Percentiles rank a stretch among this genome's conserved stretches.
Conservation (phyloP, 306 rosid species). For the Acacia crassicarpa region DNA sequence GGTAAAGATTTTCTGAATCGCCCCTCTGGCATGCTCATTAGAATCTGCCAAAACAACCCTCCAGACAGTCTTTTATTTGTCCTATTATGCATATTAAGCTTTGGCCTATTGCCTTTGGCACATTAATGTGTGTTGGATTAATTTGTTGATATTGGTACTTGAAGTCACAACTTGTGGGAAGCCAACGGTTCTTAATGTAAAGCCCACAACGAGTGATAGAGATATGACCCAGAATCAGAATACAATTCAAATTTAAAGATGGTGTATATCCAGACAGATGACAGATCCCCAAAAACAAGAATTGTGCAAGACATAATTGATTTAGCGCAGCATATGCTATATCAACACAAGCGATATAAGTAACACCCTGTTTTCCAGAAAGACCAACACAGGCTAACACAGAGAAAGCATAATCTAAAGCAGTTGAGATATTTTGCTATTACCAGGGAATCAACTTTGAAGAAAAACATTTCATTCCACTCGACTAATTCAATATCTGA, state of each 20-base stretch:
- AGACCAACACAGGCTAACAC: slow-evolving; percentile 5
- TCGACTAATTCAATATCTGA: slow-evolving; percentile 67
- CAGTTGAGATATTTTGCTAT: slow-evolving; percentile 28
- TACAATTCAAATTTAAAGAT: neutral
- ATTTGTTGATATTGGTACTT: neutral
- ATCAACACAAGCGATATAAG: neutral
- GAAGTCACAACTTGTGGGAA: neutral
- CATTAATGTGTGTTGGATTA: neutral
- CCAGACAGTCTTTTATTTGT: neutral
- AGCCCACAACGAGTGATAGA: neutral
- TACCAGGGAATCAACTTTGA: slow-evolving; percentile 90
- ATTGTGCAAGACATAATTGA: neutral
- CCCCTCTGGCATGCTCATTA: neutral
- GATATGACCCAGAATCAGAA: neutral
- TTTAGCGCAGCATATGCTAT: neutral
- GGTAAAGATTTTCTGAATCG: neutral
- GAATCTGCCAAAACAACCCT: neutral
- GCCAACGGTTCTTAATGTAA: neutral
- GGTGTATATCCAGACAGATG: neutral
- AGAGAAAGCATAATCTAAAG: slow-evolving; percentile 15
- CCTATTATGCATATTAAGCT: neutral
- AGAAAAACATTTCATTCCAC: slow-evolving; percentile 96
- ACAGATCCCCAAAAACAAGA: neutral
- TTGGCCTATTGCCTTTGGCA: neutral
- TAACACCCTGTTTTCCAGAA: neutral